Base-by-base conservation (phyloP, 2,329 filamentous ascomycete species). In the Fusarium mexicanum region DNA sequence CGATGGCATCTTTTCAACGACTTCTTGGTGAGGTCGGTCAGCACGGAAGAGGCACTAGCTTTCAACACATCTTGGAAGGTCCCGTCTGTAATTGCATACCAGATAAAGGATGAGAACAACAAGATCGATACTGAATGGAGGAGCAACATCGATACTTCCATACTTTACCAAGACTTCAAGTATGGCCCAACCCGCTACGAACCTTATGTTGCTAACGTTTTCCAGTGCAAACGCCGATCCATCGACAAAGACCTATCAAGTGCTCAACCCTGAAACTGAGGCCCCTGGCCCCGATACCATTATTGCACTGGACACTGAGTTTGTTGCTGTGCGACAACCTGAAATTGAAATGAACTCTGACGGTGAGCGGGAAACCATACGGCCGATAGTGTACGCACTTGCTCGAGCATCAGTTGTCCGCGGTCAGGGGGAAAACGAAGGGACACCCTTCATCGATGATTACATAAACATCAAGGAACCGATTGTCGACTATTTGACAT, bases 1-100 rank as follows among this genome's bases (percentile, higher is more conserved):
- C 92, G 92, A 76, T 99, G 97, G 97, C 94, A 98, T 83, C 84
- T 99, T 3, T 98, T 99, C 85, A 99, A 99, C 77, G 96, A 99
- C 83, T 99, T 99, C 79, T 84, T 98, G 41, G 97, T 99, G 29
- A 91, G 93, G 18, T 91, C 92, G 16, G 90, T 98, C 22, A 90
- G 92, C 38, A 89, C 90, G 35, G 92, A 95, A 70, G 96, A 99
- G 80, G 97, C 96, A 1, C 86, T 98, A 24, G 91, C 92, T 31
- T 99, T 98, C 82, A 95, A 96, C 71, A 91, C 94, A 8, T 89
- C 91, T 24, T 99, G 96, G 96, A 99, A 98, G 84, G 87, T 94
- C 57, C 96, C 96, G 2, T 95, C 94, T 18, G 92, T 98, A 10
- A 85, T 99, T 61, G 88, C 94, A 9, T 99, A 94, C 83, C 96